A percentile compares a stretch with the other conserved stretches of the same genome.
phyloP scores from a whole-genome alignment of 257 asterid species.

The Lithospermum erythrorhizon region DNA sequence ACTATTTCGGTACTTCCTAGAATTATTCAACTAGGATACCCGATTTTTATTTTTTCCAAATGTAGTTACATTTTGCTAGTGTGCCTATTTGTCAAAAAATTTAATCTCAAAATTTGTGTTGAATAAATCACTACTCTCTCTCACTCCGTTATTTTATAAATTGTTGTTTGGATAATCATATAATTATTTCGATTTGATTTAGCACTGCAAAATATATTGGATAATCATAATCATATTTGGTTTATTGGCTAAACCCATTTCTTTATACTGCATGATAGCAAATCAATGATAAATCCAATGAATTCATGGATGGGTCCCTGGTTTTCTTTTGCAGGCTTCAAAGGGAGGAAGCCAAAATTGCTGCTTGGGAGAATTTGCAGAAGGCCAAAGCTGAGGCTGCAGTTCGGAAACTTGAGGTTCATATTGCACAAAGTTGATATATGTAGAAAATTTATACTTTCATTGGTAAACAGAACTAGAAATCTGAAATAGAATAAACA shows the following conservation, averaged over 20 bases:
- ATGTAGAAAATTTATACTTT: not conserved
- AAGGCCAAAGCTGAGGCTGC: slow-evolving; percentile 34
- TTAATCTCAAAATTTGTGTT: no score
- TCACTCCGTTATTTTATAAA: no score
- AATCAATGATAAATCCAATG: not conserved
- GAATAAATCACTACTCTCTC: no score
- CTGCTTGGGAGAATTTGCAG: slow-evolving; percentile 33
- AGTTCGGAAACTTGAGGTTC: slow-evolving; percentile 26
- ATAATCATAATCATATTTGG: no score
- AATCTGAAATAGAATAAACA: not conserved
- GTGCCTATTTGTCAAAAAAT: no score
- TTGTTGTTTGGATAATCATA: no score
- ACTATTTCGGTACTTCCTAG: no score
- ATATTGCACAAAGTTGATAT: not conserved
- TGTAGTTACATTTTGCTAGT: no score
- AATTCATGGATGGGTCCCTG: not conserved
- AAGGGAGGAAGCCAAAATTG: slow-evolving; percentile 25
- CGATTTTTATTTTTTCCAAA: no score
- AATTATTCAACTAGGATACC: no score
- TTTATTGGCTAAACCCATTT: not conserved
- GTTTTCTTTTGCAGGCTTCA: slow-evolving; percentile 12
- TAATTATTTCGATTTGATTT: no score
- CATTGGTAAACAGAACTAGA: not conserved
- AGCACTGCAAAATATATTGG: no score
- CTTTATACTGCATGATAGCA: not conserved